phyloP scores from a whole-genome alignment of 1,284 basidiomycete genomes.

The Peniophora sp. region DNA sequence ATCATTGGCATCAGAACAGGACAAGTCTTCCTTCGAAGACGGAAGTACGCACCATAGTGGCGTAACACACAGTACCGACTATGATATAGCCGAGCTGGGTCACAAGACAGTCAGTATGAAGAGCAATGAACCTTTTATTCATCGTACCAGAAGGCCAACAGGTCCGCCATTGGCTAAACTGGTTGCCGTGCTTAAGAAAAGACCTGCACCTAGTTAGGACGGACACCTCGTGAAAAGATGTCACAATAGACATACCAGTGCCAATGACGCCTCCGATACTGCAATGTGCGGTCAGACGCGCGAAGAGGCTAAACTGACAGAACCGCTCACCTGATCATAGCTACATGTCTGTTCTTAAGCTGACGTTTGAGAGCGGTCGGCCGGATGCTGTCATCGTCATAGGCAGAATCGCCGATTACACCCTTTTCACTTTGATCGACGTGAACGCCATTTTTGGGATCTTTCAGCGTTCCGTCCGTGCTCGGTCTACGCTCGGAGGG shows the following conservation, averaged over 20 bases:
- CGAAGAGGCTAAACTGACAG: not conserved
- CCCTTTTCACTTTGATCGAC: too few species aligned
- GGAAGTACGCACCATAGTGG: conserved; percentile 22
- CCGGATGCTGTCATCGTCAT: too few species aligned
- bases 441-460: too few species aligned
- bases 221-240: conserved; percentile 43
- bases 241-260: not conserved
- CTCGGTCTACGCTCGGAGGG: too few species aligned
- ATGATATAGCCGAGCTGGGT: conserved; percentile 44
- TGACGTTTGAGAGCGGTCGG: conserved; percentile 35
- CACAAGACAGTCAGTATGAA: not conserved
- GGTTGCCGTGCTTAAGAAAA: conserved; percentile 59
- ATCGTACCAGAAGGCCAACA: conserved; percentile 37
- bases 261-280: conserved; percentile 25
- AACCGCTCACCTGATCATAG: conserved; percentile 58
- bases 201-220: conserved; percentile 53
- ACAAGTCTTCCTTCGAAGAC: conserved; percentile 16
- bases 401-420: too few species aligned
- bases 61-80: conserved; percentile 58
- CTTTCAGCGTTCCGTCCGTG: too few species aligned
- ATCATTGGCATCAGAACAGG: not conserved
- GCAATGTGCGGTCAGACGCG: not conserved
- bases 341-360: conserved; percentile 60
- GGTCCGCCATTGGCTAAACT: conserved; percentile 50
- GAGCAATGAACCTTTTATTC: not conserved